Evolutionary conservation across 1,284 basidiomycete species (phyloP).

Genomic region (Ceratorhiza oryzae-sativae): DNA sequence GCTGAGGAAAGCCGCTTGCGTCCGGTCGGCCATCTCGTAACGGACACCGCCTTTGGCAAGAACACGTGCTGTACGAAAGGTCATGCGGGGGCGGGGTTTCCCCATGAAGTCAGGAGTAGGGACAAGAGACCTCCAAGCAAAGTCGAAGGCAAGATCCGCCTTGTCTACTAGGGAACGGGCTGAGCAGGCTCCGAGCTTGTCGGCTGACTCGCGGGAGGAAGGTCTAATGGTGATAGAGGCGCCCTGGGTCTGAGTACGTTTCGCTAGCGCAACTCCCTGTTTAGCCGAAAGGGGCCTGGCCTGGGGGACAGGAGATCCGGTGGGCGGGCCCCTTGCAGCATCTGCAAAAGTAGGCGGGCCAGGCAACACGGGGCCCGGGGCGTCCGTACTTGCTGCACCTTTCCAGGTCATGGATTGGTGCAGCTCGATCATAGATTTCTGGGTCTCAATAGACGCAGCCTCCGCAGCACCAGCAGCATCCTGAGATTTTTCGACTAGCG

Average conservation of each 20-base stretch:
- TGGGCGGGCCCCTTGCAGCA: background rate
- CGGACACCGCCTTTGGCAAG: background rate
- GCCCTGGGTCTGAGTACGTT: background rate
- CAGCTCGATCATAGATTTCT: background rate
- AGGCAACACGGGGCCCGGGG: background rate
- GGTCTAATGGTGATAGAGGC: background rate
- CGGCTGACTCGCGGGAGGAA: background rate
- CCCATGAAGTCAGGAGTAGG: background rate
- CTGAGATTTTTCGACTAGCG: background rate
- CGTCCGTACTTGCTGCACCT: background rate
- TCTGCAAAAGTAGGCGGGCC: background rate
- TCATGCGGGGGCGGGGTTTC: background rate
- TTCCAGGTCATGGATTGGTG: background rate
- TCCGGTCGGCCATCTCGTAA: background rate
- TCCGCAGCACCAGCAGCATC: background rate
- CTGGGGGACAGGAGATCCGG: background rate
- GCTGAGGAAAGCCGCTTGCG: background rate
- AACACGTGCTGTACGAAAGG: background rate
- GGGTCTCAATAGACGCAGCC: background rate
- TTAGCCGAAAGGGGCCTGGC: background rate
- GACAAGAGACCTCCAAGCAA: background rate
- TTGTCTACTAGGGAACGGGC: background rate
- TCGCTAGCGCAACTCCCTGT: background rate
- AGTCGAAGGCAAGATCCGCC: background rate
- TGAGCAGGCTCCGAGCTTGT: background rate